Percentiles rank a stretch among this genome's conserved stretches.
These are phyloP conservation scores for Warburgia ugandensis DNA, from an alignment of 164 flowering plant genomes.

Conservation along the genomic window DNA sequence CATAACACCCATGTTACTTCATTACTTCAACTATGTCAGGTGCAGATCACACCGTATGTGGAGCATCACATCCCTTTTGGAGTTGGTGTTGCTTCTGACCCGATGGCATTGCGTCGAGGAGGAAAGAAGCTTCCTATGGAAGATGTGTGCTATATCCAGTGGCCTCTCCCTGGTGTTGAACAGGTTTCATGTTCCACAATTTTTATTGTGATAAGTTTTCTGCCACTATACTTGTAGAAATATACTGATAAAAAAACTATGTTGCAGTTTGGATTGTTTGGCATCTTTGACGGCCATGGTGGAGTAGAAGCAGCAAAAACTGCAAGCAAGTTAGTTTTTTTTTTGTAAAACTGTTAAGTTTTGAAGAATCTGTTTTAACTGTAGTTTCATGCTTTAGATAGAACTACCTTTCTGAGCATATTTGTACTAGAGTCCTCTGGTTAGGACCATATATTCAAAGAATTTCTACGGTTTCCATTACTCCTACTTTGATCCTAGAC, in stretches of 20 bases:
- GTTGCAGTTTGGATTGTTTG: conserved; percentile 92
- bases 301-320: conserved; percentile 82
- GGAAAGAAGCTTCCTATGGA: conserved; percentile 93
- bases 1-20: neutral
- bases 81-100: conserved; percentile 88
- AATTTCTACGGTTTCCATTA: no score
- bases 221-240: neutral
- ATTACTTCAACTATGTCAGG: conserved; percentile 35
- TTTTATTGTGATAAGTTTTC: neutral
- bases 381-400: neutral
- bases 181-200: conserved; percentile 38
- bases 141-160: conserved; percentile 79
- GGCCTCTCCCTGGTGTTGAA: conserved; percentile 85
- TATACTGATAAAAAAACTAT: conserved; percentile 1
- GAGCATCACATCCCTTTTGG: conserved; percentile 53
- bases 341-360: neutral
- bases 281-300: conserved; percentile 97
- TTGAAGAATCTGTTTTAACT: no score
- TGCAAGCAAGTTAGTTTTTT: conserved; percentile 79
- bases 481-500: no score
- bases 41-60: conserved; percentile 43
- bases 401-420: neutral
- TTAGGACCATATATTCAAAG: neutral
- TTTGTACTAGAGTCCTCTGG: neutral
- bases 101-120: conserved; percentile 92